Evolutionary conservation across 208 protist species (phyloP), one percentile per base, ranked within the genome.

Genomic region (Crithidia fasciculata): DNA sequence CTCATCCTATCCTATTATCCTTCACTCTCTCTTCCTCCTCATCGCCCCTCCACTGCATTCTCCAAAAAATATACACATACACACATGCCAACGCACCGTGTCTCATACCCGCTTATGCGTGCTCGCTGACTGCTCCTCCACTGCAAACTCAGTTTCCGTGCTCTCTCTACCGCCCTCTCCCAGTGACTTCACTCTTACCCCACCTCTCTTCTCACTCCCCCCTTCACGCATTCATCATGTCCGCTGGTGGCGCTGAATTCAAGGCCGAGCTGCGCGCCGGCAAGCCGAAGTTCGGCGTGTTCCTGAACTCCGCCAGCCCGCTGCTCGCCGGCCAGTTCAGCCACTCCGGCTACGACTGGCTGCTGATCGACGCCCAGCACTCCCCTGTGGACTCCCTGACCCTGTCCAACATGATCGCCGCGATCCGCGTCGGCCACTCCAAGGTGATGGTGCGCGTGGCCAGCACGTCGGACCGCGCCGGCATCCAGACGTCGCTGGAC

Each of bases 271-370:
- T 94, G 57, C 81, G 84, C 62, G 84, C 89, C 55, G 89, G 89
- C 41, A 88, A 91, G 82, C 89, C 89, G 62, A 94, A 94, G 82
- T 91, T 94, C 55, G 89, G 89, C 53, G 70, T 94, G 53, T 93
- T 91, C 72, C 81, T 93, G 52, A 93, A 93, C 84, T 89, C 88
- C 40, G 81, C 86, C 57, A 86, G 64, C 73, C 82, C 85, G 62
- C 72, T 90, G 54, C 75, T 93, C 49, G 86, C 88, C 43, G 88
- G 86, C 41, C 88, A 93, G 86, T 93, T 93, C 81, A 89, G 78
- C 61, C 88, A 93, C 86, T 91, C 81, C 53, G 88, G 88, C 77
- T 91, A 93, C 69, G 88, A 91, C 86, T 93, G 88, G 88, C 84
- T 93, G 67, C 75, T 93, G 58, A 90, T 93, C 56, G 88, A 93